Base-by-base conservation (phyloP, 139 green algal species). In the Haematococcus sp. region DNA sequence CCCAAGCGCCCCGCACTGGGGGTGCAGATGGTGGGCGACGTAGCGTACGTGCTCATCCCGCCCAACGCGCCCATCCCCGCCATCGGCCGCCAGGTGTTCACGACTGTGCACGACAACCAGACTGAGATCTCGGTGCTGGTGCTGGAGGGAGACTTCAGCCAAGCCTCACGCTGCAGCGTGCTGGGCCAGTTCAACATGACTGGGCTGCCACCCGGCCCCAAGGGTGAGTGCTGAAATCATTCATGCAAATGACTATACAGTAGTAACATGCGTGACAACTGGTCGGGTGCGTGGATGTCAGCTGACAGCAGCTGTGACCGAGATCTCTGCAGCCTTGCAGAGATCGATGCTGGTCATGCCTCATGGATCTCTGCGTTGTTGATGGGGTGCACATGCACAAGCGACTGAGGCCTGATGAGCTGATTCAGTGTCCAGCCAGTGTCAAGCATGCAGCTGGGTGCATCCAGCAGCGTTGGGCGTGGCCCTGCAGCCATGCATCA, bases 161-260 rank as follows among this genome's bases (percentile, higher is more conserved):
- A 81, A 43, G 84, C 87, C 32, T 79, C 67, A n/a, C 69, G 68
- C 49, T 89, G 88, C 76, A 70, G 70, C 52, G 75, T 88, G 54
- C 76, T 92, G 63, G 87, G 87, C 1, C 83, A 90, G 69, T 89
- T 92, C 61, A 77, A 90, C 69, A 81, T 92, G n/a, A 69, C 52
- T 17, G 79, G 79, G 4, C 61, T 92, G 34, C 84, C 84, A 0
- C 58, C 73, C 4, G 83, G 64, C 20, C 73, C 70, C 3, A 68
- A 74, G 23, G 51, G 52, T 65, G 19, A 63, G 40, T 40, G 9
- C n/a, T n/a, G n/a, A n/a, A n/a, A 23, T 15, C 46, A 23, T 56
- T 55, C 17, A 33, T 31, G 63, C 63, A 5, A 28, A 17, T 19
- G 34, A 4, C 22, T 31, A 11, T 70, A 22, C 16, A 35, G 4